Evolutionary conservation across 106 monocot genomes (phyloP).

Genomic region (Apostasia shenzhenica): DNA sequence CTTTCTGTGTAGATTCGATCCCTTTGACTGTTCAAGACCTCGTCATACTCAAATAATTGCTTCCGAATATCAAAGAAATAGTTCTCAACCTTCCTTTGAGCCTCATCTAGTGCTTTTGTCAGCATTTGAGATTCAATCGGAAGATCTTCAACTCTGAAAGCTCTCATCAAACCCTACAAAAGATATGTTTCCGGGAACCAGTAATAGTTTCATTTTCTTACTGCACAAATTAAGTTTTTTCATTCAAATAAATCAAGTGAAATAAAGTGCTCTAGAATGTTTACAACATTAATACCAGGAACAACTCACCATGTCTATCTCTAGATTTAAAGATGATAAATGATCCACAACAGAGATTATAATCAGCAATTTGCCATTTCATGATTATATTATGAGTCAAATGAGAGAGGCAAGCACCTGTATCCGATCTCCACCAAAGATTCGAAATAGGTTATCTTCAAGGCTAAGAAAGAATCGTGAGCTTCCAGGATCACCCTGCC

Average conservation of each 20-base stretch:
- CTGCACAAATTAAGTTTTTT: background rate
- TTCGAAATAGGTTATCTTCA: constrained; percentile 94
- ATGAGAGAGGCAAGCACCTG: constrained; percentile 38
- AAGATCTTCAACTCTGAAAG: constrained; percentile 95
- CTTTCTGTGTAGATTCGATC: constrained; percentile 89
- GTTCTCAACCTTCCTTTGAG: constrained; percentile 96
- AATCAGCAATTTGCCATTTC: too few relatives aligned
- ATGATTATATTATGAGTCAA: too few relatives aligned
- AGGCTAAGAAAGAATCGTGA: constrained; percentile 97
- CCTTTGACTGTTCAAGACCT: constrained; percentile 93
- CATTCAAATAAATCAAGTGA: background rate
- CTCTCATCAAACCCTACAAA: constrained; percentile 89
- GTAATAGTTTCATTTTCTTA: too few relatives aligned
- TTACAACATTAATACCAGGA: background rate
- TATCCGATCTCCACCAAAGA: constrained; percentile 95
- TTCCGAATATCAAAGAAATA: constrained; percentile 98
- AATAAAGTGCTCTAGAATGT: background rate
- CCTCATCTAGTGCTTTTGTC: constrained; percentile 93
- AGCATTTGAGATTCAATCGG: constrained; percentile 95
- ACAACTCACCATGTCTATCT: too few relatives aligned
- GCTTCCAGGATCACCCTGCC: constrained; percentile 97
- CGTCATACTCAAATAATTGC: constrained; percentile 94
- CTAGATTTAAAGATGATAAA: too few relatives aligned
- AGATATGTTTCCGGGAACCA: constrained; percentile 6
- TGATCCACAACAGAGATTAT: too few relatives aligned